A percentile compares a stretch with the other conserved stretches of the same genome.
phyloP scores from a whole-genome alignment of 306 rosid genomes.

The Nissolia schottii region DNA sequence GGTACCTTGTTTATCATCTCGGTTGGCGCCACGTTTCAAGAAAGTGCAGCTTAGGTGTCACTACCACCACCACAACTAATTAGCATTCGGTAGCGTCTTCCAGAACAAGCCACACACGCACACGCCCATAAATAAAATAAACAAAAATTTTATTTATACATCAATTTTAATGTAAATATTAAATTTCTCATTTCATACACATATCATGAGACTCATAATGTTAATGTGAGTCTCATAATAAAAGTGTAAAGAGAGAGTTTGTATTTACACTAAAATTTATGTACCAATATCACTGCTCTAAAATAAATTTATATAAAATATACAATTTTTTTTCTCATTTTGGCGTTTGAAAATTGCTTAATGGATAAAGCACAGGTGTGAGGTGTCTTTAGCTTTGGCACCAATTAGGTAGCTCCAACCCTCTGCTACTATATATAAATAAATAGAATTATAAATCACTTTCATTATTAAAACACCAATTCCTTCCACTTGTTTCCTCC shows the following conservation, averaged over 20 bases:
- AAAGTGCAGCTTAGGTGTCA: background rate
- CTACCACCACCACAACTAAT: background rate
- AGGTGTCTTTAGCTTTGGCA: background rate
- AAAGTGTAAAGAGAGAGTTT: no score
- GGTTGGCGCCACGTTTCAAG: background rate
- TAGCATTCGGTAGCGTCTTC: background rate
- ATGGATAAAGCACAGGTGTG: background rate
- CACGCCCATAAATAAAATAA: background rate
- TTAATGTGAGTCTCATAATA: no score
- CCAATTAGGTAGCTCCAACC: background rate
- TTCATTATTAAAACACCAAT: background rate
- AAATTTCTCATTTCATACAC: no score
- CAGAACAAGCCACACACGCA: slow-evolving; percentile 3
- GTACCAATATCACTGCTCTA: no score
- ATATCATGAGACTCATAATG: no score
- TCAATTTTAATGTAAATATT: no score
- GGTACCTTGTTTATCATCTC: no score
- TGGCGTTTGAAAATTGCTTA: background rate
- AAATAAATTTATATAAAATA: no score
- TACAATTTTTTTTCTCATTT: no score
- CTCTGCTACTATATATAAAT: background rate
- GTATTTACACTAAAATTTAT: no score
- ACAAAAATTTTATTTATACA: no score
- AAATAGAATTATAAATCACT: no score
- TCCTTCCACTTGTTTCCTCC: background rate